Base-by-base conservation (phyloP, 768 basidiomycete genomes). In the Boletus sensibilis region DNA sequence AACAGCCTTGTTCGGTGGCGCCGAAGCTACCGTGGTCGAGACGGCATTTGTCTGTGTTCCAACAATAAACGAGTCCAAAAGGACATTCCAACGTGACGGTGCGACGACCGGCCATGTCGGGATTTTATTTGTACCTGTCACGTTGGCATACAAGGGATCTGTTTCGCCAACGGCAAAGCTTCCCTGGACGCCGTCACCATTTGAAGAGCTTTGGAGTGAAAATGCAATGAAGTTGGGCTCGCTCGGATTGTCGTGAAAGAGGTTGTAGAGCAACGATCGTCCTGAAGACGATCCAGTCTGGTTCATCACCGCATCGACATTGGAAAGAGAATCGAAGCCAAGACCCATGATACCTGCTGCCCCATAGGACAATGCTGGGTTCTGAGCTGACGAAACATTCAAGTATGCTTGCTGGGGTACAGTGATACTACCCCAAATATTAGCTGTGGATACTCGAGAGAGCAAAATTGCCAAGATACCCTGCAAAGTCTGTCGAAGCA, bases 141-240 rank as follows among this genome's bases (percentile, higher is more conserved):
- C 81, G 5, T 76, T 76, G 31, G 79, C 68, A 68, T 90, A 94
- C 13, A 72, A 65, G 12, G 83, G 79, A 29, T 88, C 87, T 40
- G 80, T 76, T 72, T 92, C 90, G 50, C 89, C 90, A 59, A 94
- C 82, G 5, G 88, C 76, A 67, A 94, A 86, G 33, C 74, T 83
- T 2, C 92, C 91, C 59, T 84, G 73, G 3, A 88, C 78, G 31
- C 81, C 81, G 57, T 80, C 79, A 10, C 67, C 68, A 38, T 87
- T 79, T 11, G 78, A 74, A 42, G 77, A 80, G 51, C 90, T 76
- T 64, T 88, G 83, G 27, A 94, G 76, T 1, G 87, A 79, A 64
- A 94, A 87, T 1, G 90, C 83, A 60, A 94, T 87, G 68, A 84
- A 94, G 64, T 93, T 94, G 45, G 90, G 88, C 64, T 88, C 82